Conservation (phyloP, 129 eudicot species). For the Flaveria trinervia region DNA sequence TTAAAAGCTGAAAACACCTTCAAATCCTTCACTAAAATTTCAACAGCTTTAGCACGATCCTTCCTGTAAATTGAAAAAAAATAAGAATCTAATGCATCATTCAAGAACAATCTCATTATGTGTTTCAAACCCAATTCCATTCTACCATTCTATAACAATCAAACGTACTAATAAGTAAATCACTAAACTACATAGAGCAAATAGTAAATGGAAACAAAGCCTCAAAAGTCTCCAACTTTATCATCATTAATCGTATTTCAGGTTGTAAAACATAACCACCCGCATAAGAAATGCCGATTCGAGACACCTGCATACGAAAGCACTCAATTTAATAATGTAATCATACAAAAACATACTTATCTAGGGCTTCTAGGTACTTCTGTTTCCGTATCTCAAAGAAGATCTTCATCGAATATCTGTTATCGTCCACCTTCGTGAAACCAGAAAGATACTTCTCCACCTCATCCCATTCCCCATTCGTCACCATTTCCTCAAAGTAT, state of each 20-base stretch:
- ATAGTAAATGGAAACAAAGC: background rate
- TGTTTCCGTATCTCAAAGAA: conserved; percentile 48
- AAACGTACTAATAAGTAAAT: background rate
- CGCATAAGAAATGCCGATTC: conserved; percentile 22
- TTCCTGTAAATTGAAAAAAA: conserved; percentile 41
- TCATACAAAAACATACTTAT: conserved; percentile 28
- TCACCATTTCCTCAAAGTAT: conserved; percentile 55
- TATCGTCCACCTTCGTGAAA: conserved; percentile 44
- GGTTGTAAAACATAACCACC: background rate
- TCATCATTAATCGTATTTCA: background rate
- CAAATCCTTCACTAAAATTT: conserved; percentile 73
- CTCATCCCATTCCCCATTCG: conserved; percentile 63
- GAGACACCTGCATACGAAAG: conserved; percentile 16
- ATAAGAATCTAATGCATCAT: conserved; percentile 17
- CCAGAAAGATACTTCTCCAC: conserved; percentile 52
- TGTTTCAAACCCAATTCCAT: background rate
- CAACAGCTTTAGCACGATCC: conserved; percentile 82
- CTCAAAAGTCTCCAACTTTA: background rate
- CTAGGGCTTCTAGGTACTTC: conserved; percentile 43
- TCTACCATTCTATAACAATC: background rate
- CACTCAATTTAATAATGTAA: conserved; percentile 6
- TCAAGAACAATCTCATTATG: background rate
- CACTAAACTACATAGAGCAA: background rate
- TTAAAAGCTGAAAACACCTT: conserved; percentile 77
- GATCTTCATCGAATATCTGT: conserved; percentile 40